Percentiles rank a stretch among this genome's conserved stretches.
These are phyloP conservation scores for Neurospora intermedia DNA, from an alignment of 495 filamentous ascomycete species.

Conservation along the genomic window DNA sequence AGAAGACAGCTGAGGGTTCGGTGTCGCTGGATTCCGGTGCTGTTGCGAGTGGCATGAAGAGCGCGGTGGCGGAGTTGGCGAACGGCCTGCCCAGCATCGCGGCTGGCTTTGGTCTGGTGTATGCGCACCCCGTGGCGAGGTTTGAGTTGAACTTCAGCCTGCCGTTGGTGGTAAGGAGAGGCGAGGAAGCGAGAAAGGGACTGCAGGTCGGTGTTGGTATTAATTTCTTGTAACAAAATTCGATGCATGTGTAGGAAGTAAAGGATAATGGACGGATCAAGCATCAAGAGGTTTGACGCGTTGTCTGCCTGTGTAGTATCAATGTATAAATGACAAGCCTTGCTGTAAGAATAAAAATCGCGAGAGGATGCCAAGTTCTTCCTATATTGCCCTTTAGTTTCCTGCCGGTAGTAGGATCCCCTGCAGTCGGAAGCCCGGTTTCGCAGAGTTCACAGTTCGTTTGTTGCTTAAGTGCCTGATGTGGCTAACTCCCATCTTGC, in stretches of 20 bases:
- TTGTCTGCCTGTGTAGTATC: not conserved
- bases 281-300: not conserved
- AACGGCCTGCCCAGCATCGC: slow-evolving; percentile 75
- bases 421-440: not conserved
- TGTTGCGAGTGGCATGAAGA: slow-evolving; percentile 40
- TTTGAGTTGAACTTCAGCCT: slow-evolving; percentile 94
- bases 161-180: slow-evolving; percentile 66
- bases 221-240: slow-evolving; percentile 60
- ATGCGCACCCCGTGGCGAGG: slow-evolving; percentile 81
- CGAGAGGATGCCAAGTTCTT: not conserved
- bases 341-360: not conserved
- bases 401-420: not conserved
- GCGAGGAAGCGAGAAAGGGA: slow-evolving; percentile 83
- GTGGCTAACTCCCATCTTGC: not conserved
- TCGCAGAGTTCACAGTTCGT: not conserved
- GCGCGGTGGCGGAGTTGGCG: slow-evolving; percentile 52
- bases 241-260: not conserved
- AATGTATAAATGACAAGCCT: not conserved
- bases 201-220: slow-evolving; percentile 89
- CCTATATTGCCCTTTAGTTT: not conserved
- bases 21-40: slow-evolving; percentile 24
- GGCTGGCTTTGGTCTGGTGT: slow-evolving; percentile 82
- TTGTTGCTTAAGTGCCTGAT: not conserved
- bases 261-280: no score
- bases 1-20: slow-evolving; percentile 19